These are phyloP conservation scores for Leccinum variicolor DNA, from an alignment of 768 basidiomycete genomes.

Conservation along the genomic window DNA sequence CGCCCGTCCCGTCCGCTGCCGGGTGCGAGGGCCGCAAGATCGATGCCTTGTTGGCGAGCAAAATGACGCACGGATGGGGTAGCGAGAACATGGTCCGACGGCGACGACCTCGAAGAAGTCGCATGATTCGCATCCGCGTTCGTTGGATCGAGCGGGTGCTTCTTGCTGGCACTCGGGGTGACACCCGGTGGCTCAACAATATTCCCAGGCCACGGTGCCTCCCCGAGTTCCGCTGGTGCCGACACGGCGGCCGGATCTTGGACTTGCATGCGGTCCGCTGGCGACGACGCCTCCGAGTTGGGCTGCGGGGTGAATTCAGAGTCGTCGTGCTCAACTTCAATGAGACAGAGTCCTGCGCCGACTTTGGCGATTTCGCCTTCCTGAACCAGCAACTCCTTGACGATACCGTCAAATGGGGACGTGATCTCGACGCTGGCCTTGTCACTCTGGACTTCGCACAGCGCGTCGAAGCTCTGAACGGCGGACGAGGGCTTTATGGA, in stretches of 20 bases:
- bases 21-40: constrained; percentile 52
- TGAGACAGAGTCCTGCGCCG: constrained; percentile 70
- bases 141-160: constrained; percentile 68
- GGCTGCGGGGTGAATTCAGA: neutral
- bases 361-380: constrained; percentile 86
- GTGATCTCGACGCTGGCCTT: constrained; percentile 92
- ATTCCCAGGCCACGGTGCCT: neutral
- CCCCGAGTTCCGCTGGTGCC: neutral
- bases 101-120: constrained; percentile 9
- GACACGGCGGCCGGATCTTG: constrained; percentile 20
- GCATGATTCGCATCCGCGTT: constrained; percentile 12
- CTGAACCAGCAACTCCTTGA: constrained; percentile 68
- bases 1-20: constrained; percentile 76
- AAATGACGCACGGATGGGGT: constrained; percentile 77
- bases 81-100: constrained; percentile 49
- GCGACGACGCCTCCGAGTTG: neutral
- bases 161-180: constrained; percentile 12
- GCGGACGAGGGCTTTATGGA: constrained; percentile 49
- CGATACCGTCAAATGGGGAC: constrained; percentile 74
- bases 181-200: neutral
- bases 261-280: neutral
- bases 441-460: constrained; percentile 88
- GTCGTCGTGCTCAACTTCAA: constrained; percentile 71
- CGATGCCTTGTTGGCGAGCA: constrained; percentile 57
- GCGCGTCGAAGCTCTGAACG: constrained; percentile 62